phyloP scores from a whole-genome alignment of 176 grass and related monocot species.

The Triticum monococcum region DNA sequence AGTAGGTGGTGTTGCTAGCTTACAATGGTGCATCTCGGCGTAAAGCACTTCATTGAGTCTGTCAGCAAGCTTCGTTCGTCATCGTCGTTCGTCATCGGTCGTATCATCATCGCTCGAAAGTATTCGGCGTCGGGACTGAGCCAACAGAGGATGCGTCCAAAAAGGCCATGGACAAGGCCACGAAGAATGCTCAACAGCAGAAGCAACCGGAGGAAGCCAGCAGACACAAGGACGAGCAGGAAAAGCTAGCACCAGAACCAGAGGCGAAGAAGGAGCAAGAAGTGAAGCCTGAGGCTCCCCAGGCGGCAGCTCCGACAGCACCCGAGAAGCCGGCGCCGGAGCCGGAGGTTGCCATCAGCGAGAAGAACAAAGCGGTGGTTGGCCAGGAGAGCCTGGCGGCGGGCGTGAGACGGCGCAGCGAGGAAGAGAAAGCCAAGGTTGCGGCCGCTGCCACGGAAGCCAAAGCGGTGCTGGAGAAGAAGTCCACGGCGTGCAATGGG shows the following conservation, averaged over 20 bases:
- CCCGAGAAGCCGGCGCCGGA: neutral
- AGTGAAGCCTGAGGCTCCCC: neutral
- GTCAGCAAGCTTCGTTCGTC: too few species aligned
- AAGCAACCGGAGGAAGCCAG: neutral
- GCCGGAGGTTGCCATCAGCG: neutral
- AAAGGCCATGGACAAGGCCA: neutral
- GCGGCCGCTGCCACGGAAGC: neutral
- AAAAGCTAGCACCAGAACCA: neutral
- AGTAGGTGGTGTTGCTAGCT: too few species aligned
- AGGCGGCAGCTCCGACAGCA: neutral
- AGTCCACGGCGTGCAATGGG: neutral
- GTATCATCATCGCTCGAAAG: too few species aligned
- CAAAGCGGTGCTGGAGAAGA: neutral
- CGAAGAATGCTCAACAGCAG: neutral
- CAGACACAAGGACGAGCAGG: neutral
- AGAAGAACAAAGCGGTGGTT: neutral
- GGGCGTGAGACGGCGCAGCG: neutral
- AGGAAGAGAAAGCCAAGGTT: constrained; percentile 4
- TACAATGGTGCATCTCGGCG: too few species aligned
- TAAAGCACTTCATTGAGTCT: too few species aligned
- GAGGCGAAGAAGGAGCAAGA: neutral
- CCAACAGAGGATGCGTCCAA: neutral
- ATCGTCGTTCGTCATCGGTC: too few species aligned
- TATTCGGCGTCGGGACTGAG: too few species aligned
- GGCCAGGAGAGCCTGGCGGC: neutral